These are phyloP conservation scores for Aspergillus viridinutans DNA, from an alignment of 2,329 filamentous ascomycete genomes.

Conservation along the genomic window DNA sequence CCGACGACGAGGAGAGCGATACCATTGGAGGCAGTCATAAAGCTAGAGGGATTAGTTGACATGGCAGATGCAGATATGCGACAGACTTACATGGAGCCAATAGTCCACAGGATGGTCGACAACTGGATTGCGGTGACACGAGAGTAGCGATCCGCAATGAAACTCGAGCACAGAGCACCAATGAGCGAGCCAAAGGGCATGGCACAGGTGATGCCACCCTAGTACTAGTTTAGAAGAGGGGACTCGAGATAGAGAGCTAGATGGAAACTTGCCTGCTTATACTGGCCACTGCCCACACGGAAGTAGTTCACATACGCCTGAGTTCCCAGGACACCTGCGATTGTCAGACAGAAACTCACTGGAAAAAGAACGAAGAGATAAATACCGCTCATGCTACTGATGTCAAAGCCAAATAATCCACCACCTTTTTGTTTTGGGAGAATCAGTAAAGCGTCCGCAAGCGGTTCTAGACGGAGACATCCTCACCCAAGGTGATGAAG, in stretches of 20 bases:
- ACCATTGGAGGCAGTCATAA: conserved; percentile 57
- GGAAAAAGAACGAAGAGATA: too few relatives aligned
- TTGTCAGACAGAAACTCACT: conserved; percentile 22
- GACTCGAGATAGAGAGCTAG: neutral
- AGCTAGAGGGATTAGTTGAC: conserved; percentile 41
- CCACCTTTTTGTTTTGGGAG: too few relatives aligned
- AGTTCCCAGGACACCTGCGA: conserved; percentile 15
- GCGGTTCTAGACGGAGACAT: neutral
- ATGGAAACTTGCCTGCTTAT: conserved; percentile 12
- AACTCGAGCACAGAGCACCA: conserved; percentile 49
- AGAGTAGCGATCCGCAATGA: conserved; percentile 49
- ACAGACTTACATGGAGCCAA: conserved; percentile 12
- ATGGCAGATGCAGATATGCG: too few relatives aligned
- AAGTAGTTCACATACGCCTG: conserved; percentile 17
- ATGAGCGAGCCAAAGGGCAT: conserved; percentile 36
- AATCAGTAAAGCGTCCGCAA: too few relatives aligned
- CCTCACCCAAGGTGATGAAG: conserved; percentile 17
- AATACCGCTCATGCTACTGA: conserved; percentile 32
- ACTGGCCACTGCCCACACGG: conserved; percentile 13
- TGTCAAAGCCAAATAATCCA: too few relatives aligned
- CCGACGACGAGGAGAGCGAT: conserved; percentile 67
- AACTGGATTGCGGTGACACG: conserved; percentile 50
- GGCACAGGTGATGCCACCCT: conserved; percentile 36
- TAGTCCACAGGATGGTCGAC: conserved; percentile 47
- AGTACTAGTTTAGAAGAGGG: conserved; percentile 3